Evolutionary conservation across 2,329 filamentous ascomycete genomes (phyloP).

Genomic region (Phyllosticta citrichinensis): DNA sequence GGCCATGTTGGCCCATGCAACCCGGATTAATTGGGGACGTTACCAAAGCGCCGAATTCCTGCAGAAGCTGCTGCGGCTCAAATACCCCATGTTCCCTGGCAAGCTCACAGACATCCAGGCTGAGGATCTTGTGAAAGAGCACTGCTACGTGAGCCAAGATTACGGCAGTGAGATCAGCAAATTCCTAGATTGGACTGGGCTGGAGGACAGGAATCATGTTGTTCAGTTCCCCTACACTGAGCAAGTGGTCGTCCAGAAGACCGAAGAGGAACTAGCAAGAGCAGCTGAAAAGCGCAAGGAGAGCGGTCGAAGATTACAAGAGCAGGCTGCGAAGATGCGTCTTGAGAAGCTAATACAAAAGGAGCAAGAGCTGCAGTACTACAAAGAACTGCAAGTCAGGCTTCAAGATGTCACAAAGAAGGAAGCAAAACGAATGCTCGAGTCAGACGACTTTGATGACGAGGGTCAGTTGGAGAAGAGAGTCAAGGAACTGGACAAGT

Average conservation of each 20-base stretch:
- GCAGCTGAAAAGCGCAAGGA: constrained; percentile 94
- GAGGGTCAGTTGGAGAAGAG: constrained; percentile 75
- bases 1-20: constrained; percentile 73
- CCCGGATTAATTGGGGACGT: constrained; percentile 88
- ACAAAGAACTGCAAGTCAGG: constrained; percentile 67
- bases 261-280: constrained; percentile 79
- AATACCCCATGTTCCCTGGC: constrained; percentile 81
- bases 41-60: constrained; percentile 85
- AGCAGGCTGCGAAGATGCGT: constrained; percentile 95
- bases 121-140: constrained; percentile 75
- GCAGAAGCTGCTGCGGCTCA: constrained; percentile 76
- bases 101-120: constrained; percentile 81
- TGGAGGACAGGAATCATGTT: constrained; percentile 81
- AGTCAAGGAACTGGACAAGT: constrained; percentile 82
- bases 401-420: constrained; percentile 72
- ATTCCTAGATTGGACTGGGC: constrained; percentile 81
- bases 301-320: constrained; percentile 79
- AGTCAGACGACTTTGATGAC: constrained; percentile 85
- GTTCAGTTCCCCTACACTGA: constrained; percentile 93
- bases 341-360: constrained; percentile 92
- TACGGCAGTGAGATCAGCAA: constrained; percentile 68
- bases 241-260: constrained; percentile 82
- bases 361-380: constrained; percentile 91
- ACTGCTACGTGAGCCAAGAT: constrained; percentile 79
- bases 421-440: constrained; percentile 74